These are phyloP conservation scores for Linanthus parryae DNA, from an alignment of 148 eudicot genomes.

Conservation along the genomic window DNA sequence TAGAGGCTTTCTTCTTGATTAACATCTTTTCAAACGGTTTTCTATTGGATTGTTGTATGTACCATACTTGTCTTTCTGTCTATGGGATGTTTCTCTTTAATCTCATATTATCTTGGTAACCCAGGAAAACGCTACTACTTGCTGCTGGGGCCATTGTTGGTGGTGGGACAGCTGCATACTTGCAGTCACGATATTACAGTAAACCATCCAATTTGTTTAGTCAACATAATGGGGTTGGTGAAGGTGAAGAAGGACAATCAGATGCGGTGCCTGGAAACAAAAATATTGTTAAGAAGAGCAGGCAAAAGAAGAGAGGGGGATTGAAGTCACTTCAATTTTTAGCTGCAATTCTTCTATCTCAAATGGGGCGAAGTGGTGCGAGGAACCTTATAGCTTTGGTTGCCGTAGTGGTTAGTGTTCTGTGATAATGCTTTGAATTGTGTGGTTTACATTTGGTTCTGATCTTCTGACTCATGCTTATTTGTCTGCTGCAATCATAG, in stretches of 20 bases:
- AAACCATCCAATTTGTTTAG: conserved; percentile 32
- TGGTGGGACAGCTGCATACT: conserved; percentile 79
- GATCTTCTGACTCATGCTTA: too few relatives aligned
- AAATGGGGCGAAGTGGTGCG: conserved; percentile 77
- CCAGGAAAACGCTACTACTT: conserved; percentile 79
- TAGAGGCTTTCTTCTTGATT: too few relatives aligned
- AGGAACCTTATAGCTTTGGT: conserved; percentile 69
- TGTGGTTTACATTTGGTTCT: too few relatives aligned
- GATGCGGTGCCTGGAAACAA: conserved; percentile 27
- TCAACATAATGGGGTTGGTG: conserved; percentile 46
- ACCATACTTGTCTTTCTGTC: too few relatives aligned
- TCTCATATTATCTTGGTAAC: too few relatives aligned
- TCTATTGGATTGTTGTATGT: too few relatives aligned
- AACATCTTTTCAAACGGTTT: too few relatives aligned
- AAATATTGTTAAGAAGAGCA: conserved; percentile 46
- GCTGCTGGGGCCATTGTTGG: conserved; percentile 77
- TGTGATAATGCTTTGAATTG: conserved; percentile 8
- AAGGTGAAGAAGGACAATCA: conserved; percentile 27
- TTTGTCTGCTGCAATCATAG: too few relatives aligned
- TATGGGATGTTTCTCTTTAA: too few relatives aligned
- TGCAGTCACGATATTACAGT: conserved; percentile 53
- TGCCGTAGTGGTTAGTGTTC: conserved; percentile 63
- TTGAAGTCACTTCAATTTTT: conserved; percentile 83
- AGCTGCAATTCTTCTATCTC: conserved; percentile 82
- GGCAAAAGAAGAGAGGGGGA: conserved; percentile 62